Base-by-base conservation (phyloP, 345 rosid species). In the Moricandia arvensis region DNA sequence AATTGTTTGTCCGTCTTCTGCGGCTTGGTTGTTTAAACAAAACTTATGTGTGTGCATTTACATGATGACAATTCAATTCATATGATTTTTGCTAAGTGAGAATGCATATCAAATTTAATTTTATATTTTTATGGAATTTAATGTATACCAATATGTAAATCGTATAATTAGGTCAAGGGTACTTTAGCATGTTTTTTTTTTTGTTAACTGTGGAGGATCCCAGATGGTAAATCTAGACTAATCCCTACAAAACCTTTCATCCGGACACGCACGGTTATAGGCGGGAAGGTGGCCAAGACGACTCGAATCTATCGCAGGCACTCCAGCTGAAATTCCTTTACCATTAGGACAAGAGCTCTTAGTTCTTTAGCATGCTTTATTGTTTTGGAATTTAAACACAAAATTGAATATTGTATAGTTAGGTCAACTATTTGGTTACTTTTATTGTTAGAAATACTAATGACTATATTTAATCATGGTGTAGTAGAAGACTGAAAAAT, bases 391-490 rank as follows among this genome's bases (percentile, higher is more conserved):
- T 61, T 33, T 34, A 5, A 4, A 13, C 49, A 21, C 17, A 7
- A 49, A 7, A 13, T 57, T 58, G 26, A 3, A 24, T 55, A 55
- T 24, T 55, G 38, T 60, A 26, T 68, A 61, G 21, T 17, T 62
- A 75, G 74, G 73, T 75, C 74, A 60, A 75, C 74, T 51, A 37
- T 27, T 51, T 27, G 27, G 24, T 12, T 33, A 45, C 4, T 41
- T 16, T 33, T 43, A 74, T 58, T 58, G 47, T 45, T 26, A 49
- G 15, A 63, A 72, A 11, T 57, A 57, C 61, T 57, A 12, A 5
- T 0, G 16, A 11, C 9, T 17, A 41, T 29, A 27, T 24, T 53
- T 4, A 11, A n/a, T 47, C 59, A 31, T 71, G 47, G 8, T 34
- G 13, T 30, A 10, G 11, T 33, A 66, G 2, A 73, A 24, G 57